Evolutionary conservation across 345 rosid species (phyloP).

Genomic region (Sapria himalayana): DNA sequence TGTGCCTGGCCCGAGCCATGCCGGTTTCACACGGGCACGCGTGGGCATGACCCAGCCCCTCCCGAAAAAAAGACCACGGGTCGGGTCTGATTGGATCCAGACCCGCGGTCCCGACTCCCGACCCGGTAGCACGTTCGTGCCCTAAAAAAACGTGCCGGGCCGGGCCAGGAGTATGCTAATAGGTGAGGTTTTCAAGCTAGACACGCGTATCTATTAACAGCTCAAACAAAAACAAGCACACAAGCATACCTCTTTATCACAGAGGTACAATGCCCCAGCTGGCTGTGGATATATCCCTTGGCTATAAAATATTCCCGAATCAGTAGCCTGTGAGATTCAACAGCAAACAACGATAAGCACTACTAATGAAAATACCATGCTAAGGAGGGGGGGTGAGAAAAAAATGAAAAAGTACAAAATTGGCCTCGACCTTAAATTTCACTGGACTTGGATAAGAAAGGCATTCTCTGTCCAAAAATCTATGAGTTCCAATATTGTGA

Average conservation of each 20-base stretch:
- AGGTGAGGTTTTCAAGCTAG: too few relatives aligned
- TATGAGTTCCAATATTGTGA: conserved; percentile 46
- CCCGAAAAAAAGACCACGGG: too few relatives aligned
- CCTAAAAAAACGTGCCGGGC: too few relatives aligned
- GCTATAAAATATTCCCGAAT: conserved; percentile 44
- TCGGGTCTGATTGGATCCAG: too few relatives aligned
- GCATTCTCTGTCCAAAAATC: conserved; percentile 25
- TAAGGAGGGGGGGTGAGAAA: not conserved
- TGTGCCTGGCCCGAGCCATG: too few relatives aligned
- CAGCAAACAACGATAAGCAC: conserved; percentile 2
- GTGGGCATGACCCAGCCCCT: too few relatives aligned
- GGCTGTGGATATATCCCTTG: conserved; percentile 78
- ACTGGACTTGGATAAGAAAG: conserved; percentile 28
- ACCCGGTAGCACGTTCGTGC: too few relatives aligned
- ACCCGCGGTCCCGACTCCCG: too few relatives aligned
- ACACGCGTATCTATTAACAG: too few relatives aligned
- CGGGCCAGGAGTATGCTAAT: too few relatives aligned
- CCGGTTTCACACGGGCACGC: too few relatives aligned
- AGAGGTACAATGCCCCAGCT: conserved; percentile 21
- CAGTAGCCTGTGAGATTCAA: conserved; percentile 24
- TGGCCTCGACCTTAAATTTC: conserved; percentile 50
- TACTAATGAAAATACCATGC: conserved; percentile 1
- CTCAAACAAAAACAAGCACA: conserved; percentile 2
- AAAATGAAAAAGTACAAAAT: conserved; percentile 12
- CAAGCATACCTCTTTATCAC: conserved; percentile 45